Conservation (phyloP, 495 filamentous ascomycete species). For the Cudoniella acicularis region DNA sequence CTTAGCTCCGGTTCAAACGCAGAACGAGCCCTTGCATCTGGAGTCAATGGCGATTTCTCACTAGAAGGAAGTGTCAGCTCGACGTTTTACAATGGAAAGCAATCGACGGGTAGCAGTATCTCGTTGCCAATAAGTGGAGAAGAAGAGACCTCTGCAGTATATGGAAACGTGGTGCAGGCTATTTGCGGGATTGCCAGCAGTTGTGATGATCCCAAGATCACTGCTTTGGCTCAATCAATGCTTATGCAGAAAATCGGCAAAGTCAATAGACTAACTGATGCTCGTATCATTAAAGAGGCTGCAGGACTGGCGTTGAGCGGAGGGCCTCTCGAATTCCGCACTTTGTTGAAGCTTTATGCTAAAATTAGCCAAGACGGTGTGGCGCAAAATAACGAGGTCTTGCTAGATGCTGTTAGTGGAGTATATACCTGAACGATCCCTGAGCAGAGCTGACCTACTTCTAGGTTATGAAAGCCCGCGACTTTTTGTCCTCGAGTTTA, state of each 20-base stretch:
- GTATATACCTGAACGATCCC: background rate
- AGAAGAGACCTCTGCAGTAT: constrained; percentile 67
- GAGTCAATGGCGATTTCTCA: constrained; percentile 28
- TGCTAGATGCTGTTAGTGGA: constrained; percentile 59
- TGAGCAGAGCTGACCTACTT: background rate
- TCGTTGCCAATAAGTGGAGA: constrained; percentile 68
- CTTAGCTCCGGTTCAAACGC: constrained; percentile 59
- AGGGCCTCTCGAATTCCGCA: constrained; percentile 72
- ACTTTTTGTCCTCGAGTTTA: constrained; percentile 67
- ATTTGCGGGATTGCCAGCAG: constrained; percentile 81
- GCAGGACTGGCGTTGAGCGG: constrained; percentile 72
- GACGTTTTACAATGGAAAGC: constrained; percentile 47
- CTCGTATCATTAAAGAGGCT: constrained; percentile 76
- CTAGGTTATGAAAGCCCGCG: constrained; percentile 70
- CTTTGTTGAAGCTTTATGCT: constrained; percentile 77
- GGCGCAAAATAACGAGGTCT: constrained; percentile 55
- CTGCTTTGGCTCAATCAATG: constrained; percentile 92
- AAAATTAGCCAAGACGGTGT: constrained; percentile 68
- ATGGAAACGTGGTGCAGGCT: constrained; percentile 80
- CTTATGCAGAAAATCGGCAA: constrained; percentile 88
- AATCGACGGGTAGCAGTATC: constrained; percentile 69
- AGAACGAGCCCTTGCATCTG: constrained; percentile 33
- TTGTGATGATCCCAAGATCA: constrained; percentile 86
- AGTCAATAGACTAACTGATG: constrained; percentile 70
- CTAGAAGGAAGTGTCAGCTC: constrained; percentile 29